Percentiles rank a stretch among this genome's conserved stretches.
Evolutionary conservation across 352 stramenopile species (phyloP).

Genomic region (Globisporangium echinulatum): DNA sequence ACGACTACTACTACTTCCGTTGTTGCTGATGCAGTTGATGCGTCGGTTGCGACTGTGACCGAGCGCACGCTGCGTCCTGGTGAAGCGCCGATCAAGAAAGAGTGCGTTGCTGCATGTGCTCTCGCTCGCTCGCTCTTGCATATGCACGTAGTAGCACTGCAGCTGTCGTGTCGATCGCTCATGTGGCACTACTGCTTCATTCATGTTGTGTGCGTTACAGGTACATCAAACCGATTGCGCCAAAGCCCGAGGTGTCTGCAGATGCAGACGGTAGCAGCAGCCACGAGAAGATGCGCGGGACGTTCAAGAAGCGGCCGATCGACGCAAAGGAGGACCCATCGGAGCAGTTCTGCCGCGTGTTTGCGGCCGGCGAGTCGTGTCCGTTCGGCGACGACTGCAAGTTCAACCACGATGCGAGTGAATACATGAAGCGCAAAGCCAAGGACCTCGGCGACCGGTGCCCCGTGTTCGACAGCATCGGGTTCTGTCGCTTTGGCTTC

Average conservation of each 20-base stretch:
- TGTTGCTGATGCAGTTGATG: neutral
- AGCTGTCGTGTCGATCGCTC: neutral
- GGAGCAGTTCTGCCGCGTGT: constrained; percentile 54
- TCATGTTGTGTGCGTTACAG: constrained; percentile 16
- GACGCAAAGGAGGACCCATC: constrained; percentile 58
- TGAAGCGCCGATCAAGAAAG: constrained; percentile 5
- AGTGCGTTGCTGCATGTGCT: neutral
- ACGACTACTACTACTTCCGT: neutral
- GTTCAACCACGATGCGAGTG: constrained; percentile 78
- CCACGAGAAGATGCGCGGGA: constrained; percentile 28
- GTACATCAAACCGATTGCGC: constrained; percentile 52
- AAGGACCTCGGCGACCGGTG: constrained; percentile 78
- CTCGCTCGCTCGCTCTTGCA: neutral
- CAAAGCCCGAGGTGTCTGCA: constrained; percentile 11
- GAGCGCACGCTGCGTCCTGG: neutral
- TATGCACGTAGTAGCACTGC: too few relatives aligned
- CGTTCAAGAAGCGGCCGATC: constrained; percentile 84
- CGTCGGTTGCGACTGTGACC: neutral
- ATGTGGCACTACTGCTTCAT: neutral
- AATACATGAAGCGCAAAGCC: constrained; percentile 82
- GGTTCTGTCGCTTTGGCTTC: constrained; percentile 90
- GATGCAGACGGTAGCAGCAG: constrained; percentile 20
- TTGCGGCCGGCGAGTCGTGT: constrained; percentile 59
- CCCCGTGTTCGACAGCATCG: constrained; percentile 71
- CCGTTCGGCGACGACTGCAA: constrained; percentile 76